phyloP scores from a whole-genome alignment of 2,329 filamentous ascomycete genomes.

The Leptographium lundbergii region DNA sequence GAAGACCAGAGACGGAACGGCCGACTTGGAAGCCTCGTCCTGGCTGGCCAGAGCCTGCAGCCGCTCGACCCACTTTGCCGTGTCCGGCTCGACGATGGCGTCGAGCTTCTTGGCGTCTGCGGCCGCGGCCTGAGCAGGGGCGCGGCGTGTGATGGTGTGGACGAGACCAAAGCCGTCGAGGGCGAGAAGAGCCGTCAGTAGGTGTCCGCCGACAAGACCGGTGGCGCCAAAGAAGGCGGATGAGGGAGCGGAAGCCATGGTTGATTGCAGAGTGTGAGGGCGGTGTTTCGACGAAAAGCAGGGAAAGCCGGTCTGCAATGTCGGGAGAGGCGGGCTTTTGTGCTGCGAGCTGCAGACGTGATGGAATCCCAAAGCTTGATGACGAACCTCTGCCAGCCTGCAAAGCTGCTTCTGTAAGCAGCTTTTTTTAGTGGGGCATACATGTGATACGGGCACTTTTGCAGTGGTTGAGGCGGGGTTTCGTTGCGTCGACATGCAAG shows the following conservation, averaged over 20 bases:
- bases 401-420: background rate
- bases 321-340: too few relatives aligned
- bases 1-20: slow-evolving; percentile 53
- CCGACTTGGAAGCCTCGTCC: background rate
- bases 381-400: background rate
- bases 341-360: background rate
- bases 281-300: background rate
- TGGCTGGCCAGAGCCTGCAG: slow-evolving; percentile 33
- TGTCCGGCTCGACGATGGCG: slow-evolving; percentile 55
- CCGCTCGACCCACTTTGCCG: slow-evolving; percentile 51
- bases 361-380: background rate
- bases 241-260: background rate
- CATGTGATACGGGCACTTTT: background rate
- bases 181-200: slow-evolving; percentile 53
- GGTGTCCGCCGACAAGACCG: slow-evolving; percentile 58
- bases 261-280: background rate
- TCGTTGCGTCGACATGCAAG: slow-evolving; percentile 2
- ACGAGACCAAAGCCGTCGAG: slow-evolving; percentile 38
- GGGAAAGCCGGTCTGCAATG: too few relatives aligned
- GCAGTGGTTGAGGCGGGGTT: background rate
- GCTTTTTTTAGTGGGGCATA: background rate
- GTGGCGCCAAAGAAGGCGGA: slow-evolving; percentile 48
- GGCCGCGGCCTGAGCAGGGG: slow-evolving; percentile 37
- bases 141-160: slow-evolving; percentile 54
- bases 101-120: slow-evolving; percentile 43